A percentile compares a stretch with the other conserved stretches of the same genome.
These are phyloP conservation scores for Phlegmacium glaucopus DNA, from an alignment of 768 basidiomycete species.

Conservation along the genomic window DNA sequence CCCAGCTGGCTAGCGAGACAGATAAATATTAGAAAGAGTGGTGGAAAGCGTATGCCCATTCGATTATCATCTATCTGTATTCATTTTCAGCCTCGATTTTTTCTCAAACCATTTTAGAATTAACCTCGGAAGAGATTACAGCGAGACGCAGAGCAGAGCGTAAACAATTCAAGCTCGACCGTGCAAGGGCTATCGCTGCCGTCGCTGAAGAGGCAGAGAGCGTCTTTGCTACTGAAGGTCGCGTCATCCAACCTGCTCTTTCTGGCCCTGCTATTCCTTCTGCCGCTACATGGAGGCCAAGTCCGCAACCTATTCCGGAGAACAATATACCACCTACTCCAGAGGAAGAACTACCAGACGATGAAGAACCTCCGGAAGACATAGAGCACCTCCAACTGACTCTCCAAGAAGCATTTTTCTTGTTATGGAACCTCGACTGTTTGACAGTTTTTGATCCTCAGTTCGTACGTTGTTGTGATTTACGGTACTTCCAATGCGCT, in stretches of 20 bases:
- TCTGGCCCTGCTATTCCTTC: slow-evolving; percentile 68
- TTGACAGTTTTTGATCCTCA: slow-evolving; percentile 63
- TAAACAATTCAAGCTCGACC: slow-evolving; percentile 89
- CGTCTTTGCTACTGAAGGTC: slow-evolving; percentile 68
- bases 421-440: slow-evolving; percentile 82
- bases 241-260: slow-evolving; percentile 55
- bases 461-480: slow-evolving; percentile 45
- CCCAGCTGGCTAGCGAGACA: slow-evolving; percentile 89
- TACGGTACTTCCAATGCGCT: slow-evolving; percentile 2
- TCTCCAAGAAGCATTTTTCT: slow-evolving; percentile 85
- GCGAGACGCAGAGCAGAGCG: slow-evolving; percentile 85
- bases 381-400: slow-evolving; percentile 91
- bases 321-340: slow-evolving; percentile 16
- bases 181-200: slow-evolving; percentile 82
- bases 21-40: slow-evolving; percentile 58
- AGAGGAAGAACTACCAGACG: slow-evolving; percentile 32
- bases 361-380: slow-evolving; percentile 59
- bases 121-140: slow-evolving; percentile 90
- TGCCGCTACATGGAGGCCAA: slow-evolving; percentile 76
- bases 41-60: slow-evolving; percentile 52
- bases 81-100: background rate
- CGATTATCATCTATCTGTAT: background rate
- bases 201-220: slow-evolving; percentile 78
- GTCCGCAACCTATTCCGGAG: slow-evolving; percentile 16
- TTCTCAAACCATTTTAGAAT: slow-evolving; percentile 35